Percentiles rank a stretch among this genome's conserved stretches.
Conservation (phyloP, 768 basidiomycete species). For the Dacryopinax spathularia region DNA sequence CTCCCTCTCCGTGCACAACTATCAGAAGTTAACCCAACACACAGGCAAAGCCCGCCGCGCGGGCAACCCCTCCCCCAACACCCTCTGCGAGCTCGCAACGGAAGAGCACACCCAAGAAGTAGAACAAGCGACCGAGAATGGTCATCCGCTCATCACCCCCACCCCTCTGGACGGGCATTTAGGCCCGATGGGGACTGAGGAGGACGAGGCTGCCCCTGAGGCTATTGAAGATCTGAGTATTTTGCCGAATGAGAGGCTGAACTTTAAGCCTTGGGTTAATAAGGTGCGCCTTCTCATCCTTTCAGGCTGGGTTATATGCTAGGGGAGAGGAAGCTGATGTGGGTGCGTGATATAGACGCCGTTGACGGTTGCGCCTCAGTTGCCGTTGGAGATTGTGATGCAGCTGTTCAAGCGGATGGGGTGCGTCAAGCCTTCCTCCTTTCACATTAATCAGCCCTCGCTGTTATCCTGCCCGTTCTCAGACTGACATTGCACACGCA, state of each 20-base stretch:
- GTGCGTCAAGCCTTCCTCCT: slow-evolving; percentile 35
- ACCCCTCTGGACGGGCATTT: background rate
- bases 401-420: slow-evolving; percentile 96
- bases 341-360: slow-evolving; percentile 52
- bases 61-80: slow-evolving; percentile 46
- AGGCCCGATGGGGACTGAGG: slow-evolving; percentile 46
- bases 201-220: slow-evolving; percentile 52
- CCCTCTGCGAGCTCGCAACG: slow-evolving; percentile 55
- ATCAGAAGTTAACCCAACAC: background rate
- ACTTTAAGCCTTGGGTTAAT: slow-evolving; percentile 77
- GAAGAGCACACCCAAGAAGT: slow-evolving; percentile 22
- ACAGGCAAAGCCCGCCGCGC: slow-evolving; percentile 59
- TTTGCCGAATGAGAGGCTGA: slow-evolving; percentile 21
- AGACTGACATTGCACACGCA: background rate
- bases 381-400: slow-evolving; percentile 93
- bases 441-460: slow-evolving; percentile 6
- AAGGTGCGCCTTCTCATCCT: slow-evolving; percentile 46
- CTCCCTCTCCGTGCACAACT: no score
- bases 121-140: slow-evolving; percentile 6
- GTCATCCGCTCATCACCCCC: background rate
- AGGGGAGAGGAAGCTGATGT: no score
- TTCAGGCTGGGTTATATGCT: no score
- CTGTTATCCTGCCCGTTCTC: background rate
- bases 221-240: slow-evolving; percentile 27
- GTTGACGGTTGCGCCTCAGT: slow-evolving; percentile 77